Percentiles rank a stretch among this genome's conserved stretches.
phyloP scores from a whole-genome alignment of 148 eudicot genomes.

The Amaranthus hypochondriacus region DNA sequence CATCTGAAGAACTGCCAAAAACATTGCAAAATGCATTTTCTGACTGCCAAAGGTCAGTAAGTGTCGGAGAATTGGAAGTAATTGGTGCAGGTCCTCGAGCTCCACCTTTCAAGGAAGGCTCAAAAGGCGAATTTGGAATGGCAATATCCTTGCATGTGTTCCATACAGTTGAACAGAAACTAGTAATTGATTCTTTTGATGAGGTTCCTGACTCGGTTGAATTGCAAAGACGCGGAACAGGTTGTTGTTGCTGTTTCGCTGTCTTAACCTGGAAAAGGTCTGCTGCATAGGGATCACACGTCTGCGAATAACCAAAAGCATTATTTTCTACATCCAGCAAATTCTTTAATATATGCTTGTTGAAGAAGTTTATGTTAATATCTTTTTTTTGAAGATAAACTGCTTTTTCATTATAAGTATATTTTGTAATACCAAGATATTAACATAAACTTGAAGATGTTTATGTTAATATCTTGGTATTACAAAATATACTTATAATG shows the following conservation, averaged over 20 bases:
- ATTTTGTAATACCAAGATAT: neutral
- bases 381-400: neutral
- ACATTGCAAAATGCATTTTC: slow-evolving; percentile 58
- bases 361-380: neutral
- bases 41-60: slow-evolving; percentile 78
- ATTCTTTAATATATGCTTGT: neutral
- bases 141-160: slow-evolving; percentile 47
- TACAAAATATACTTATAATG: neutral
- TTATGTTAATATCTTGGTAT: neutral
- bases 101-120: slow-evolving; percentile 62
- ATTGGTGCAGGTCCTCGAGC: slow-evolving; percentile 32
- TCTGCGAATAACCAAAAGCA: slow-evolving; percentile 36
- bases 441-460: no score
- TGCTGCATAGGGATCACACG: slow-evolving; percentile 82
- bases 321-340: neutral
- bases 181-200: slow-evolving; percentile 32
- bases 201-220: slow-evolving; percentile 46
- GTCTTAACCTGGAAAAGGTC: slow-evolving; percentile 46
- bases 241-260: slow-evolving; percentile 29
- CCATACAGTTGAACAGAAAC: slow-evolving; percentile 75
- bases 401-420: neutral
- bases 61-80: slow-evolving; percentile 42
- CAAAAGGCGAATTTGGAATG: slow-evolving; percentile 69
- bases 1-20: slow-evolving; percentile 44
- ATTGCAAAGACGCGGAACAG: slow-evolving; percentile 79